phyloP scores from a whole-genome alignment of 768 basidiomycete genomes.

The Kwoniella shandongensis region DNA sequence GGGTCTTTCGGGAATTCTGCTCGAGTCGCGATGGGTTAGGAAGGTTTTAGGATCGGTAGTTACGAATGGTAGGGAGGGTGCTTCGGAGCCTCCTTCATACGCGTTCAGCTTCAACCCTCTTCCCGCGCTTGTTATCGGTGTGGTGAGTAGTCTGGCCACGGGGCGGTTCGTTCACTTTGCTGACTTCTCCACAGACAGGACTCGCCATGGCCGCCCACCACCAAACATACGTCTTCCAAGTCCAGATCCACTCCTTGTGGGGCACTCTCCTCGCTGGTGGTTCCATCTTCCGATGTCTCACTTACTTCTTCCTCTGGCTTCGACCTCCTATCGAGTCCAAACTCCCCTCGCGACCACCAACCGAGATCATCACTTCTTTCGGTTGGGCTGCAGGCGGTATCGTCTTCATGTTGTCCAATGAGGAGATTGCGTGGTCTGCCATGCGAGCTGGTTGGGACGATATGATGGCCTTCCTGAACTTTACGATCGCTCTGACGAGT shows the following conservation, averaged over 20 bases:
- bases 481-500: slow-evolving; percentile 79
- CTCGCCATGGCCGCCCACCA: slow-evolving; percentile 89
- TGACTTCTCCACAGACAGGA: slow-evolving; percentile 60
- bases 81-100: slow-evolving; percentile 72
- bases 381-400: slow-evolving; percentile 84
- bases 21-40: slow-evolving; percentile 75
- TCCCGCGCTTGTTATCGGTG: slow-evolving; percentile 88
- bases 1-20: slow-evolving; percentile 80
- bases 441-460: slow-evolving; percentile 88
- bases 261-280: slow-evolving; percentile 79
- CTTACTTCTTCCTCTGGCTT: slow-evolving; percentile 93
- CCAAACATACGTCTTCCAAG: slow-evolving; percentile 90
- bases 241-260: slow-evolving; percentile 89
- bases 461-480: slow-evolving; percentile 54
- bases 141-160: slow-evolving; percentile 51
- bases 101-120: slow-evolving; percentile 82
- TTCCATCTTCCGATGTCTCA: slow-evolving; percentile 75
- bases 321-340: slow-evolving; percentile 70
- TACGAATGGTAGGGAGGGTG: slow-evolving; percentile 41
- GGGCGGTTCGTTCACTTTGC: background rate
- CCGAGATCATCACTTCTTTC: slow-evolving; percentile 84
- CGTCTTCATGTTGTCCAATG: slow-evolving; percentile 83
- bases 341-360: slow-evolving; percentile 89
- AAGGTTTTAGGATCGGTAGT: slow-evolving; percentile 69
- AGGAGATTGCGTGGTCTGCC: slow-evolving; percentile 83